Conservation (phyloP, 805 yeast species). For the Candida ulmi region DNA sequence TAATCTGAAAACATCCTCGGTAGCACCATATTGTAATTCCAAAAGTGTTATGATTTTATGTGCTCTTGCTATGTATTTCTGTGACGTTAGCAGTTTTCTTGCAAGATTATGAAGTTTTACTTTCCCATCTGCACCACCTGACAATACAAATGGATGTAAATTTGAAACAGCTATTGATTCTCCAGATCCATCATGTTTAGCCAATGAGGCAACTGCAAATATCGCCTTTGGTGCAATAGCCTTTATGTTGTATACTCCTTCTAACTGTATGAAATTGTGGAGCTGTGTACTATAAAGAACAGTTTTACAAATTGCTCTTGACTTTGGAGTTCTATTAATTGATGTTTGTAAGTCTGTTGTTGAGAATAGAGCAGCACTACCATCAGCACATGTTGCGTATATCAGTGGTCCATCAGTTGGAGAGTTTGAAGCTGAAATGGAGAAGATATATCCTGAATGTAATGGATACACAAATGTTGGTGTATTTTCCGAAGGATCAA, state of each 20-base stretch:
- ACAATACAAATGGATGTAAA: constrained; percentile 40
- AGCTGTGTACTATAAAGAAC: constrained; percentile 27
- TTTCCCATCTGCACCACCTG: constrained; percentile 48
- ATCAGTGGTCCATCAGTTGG: constrained; percentile 28
- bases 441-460: constrained; percentile 32
- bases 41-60: constrained; percentile 29
- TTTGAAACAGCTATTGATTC: constrained; percentile 34
- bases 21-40: constrained; percentile 36
- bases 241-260: constrained; percentile 34
- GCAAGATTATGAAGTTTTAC: constrained; percentile 35
- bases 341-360: constrained; percentile 26
- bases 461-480: constrained; percentile 36
- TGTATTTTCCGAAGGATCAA: constrained; percentile 20
- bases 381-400: constrained; percentile 36
- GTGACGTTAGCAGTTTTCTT: constrained; percentile 30
- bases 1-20: constrained; percentile 33
- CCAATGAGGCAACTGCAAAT: constrained; percentile 28
- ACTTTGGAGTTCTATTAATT: constrained; percentile 24
- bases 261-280: constrained; percentile 34
- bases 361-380: constrained; percentile 32
- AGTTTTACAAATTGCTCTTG: constrained; percentile 25
- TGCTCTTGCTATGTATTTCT: constrained; percentile 22
- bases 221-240: constrained; percentile 31
- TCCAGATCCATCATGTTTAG: constrained; percentile 35
- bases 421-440: constrained; percentile 30